Evolutionary conservation across 345 rosid species (phyloP).

Genomic region (Garcia nutans): DNA sequence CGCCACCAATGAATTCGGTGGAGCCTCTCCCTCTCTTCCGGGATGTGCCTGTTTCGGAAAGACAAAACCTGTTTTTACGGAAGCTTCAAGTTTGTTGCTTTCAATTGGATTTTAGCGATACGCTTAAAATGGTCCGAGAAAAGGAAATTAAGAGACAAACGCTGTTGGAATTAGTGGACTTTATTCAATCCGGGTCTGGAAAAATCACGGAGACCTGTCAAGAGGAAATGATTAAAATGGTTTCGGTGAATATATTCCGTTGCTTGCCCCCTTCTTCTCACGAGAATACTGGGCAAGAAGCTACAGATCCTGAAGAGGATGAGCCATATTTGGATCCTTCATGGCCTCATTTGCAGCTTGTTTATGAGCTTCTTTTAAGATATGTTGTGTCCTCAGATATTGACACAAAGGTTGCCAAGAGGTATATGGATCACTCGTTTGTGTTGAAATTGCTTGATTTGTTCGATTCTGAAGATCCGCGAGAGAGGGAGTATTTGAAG

Average conservation of each 20-base stretch:
- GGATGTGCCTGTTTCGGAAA: conserved; percentile 59
- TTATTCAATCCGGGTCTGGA: conserved; percentile 72
- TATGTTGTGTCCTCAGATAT: conserved; percentile 78
- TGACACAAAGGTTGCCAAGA: conserved; percentile 73
- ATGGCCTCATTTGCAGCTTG: conserved; percentile 90
- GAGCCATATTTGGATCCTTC: conserved; percentile 81
- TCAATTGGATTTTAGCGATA: conserved; percentile 65
- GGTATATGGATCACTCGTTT: conserved; percentile 72
- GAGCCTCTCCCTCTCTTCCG: conserved; percentile 68
- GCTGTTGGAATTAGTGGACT: conserved; percentile 70
- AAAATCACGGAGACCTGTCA: conserved; percentile 69
- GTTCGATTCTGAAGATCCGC: conserved; percentile 80
- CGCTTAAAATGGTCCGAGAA: conserved; percentile 54
- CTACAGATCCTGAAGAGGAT: conserved; percentile 76
- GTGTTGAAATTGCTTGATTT: conserved; percentile 71
- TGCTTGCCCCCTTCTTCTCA: conserved; percentile 75
- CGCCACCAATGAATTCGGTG: conserved; percentile 56
- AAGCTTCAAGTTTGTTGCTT: conserved; percentile 79
- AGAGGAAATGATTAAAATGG: conserved; percentile 79
- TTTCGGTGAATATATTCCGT: conserved; percentile 59
- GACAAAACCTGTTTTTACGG: conserved; percentile 59
- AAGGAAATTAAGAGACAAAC: conserved; percentile 87
- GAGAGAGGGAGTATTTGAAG: conserved; percentile 84
- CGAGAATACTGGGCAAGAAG: conserved; percentile 77
- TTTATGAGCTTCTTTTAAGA: conserved; percentile 71